Evolutionary conservation across 75 land plant genomes (phyloP), one percentile per base, ranked within the genome.

Genomic region (Sequoia sempervirens): DNA sequence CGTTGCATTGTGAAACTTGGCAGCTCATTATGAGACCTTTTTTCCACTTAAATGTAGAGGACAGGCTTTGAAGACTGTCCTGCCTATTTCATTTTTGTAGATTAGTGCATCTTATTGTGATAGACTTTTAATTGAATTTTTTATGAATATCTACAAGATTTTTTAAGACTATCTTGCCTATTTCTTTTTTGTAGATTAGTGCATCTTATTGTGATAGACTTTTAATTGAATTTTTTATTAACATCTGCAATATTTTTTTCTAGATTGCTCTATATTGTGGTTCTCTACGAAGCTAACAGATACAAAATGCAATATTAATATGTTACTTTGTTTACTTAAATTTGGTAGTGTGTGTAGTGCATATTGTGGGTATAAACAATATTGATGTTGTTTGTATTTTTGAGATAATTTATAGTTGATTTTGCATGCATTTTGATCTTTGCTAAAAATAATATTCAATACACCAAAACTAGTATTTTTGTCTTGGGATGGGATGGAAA

Each of bases 81-180:
- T 26, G 50, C 26, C 80, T 50, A 76, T 76, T 76, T 76, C 45
- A 76, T 76, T 76, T 76, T 76, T 23, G 80, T 76, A 76, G 80
- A 28, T 41, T 76, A 76, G 46, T 43, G 50, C 73, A 69, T 76
- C 41, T 76, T 76, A 28, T 20, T 74, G 76, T 18, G 76, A 15
- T 38, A 37, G 4, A 12, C 20, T 17, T 18, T 0, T 18, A 20
- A 74, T 37, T 38, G 38, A 40, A 74, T 37, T 74, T 38, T 74
- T n/a, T n/a, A 74, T 38, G 41, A 74, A 17, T 74, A 5, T 18
- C 18, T 17, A 1, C 26, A 61, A 61, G n/a, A 6, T 23, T 58
- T n/a, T 50, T 26, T 3, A 23, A 43, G 30, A 46, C 32, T 45
- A 50, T 43, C 80, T 30, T 26, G 50, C 26, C 80, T 50, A 76